Base-by-base conservation (phyloP, 1,284 basidiomycete species). In the Inonotus hispidus region DNA sequence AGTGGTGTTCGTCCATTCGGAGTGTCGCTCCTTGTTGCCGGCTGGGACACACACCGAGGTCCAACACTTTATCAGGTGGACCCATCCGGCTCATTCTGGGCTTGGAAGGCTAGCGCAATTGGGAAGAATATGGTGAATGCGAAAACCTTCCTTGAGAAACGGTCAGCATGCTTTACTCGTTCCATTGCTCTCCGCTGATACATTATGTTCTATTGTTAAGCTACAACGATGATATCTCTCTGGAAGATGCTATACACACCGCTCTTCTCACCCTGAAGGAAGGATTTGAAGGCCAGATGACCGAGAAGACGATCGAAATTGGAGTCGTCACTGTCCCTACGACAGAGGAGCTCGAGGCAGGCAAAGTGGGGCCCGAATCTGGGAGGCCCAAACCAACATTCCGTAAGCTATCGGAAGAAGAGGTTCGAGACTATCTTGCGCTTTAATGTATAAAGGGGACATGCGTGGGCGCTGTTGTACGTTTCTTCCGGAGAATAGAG, bases 61-160 rank as follows among this genome's bases (percentile, higher is more conserved):
- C 93, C 95, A 65, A 91, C 87, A 39, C 82, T 99, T 64, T 99
- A 97, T 77, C 97, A 99, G 75, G 96, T 99, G 59, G 97, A 99
- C 77, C 97, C 97, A 19, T 97, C 94, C 52, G 97, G 97, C 52
- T 95, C 93, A 53, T 99, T 94, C 77, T 98, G 95, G 95, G 95
- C 97, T 56, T 99, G 97, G 97, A 99, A 99, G 75, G 97, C 97
- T 13, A 96, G 93, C 71, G 97, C 97, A 14, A 99, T 99, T 70
- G 97, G 97, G 43, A 99, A 99, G 80, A 99, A 99, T 77, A 98
- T 98, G 93, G 88, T 95, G 59, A 99, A 99, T 71, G 97, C 95
- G 58, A 99, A 99, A 77, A 98, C 97, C 1, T 99, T 99, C 77
- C 76, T 99, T 67, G 97, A 99, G 78, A 99, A 99, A 77, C 84